Evolutionary conservation across 2,329 filamentous ascomycete species (phyloP), one percentile per base, ranked within the genome.

Genomic region (Xylaria sp.): DNA sequence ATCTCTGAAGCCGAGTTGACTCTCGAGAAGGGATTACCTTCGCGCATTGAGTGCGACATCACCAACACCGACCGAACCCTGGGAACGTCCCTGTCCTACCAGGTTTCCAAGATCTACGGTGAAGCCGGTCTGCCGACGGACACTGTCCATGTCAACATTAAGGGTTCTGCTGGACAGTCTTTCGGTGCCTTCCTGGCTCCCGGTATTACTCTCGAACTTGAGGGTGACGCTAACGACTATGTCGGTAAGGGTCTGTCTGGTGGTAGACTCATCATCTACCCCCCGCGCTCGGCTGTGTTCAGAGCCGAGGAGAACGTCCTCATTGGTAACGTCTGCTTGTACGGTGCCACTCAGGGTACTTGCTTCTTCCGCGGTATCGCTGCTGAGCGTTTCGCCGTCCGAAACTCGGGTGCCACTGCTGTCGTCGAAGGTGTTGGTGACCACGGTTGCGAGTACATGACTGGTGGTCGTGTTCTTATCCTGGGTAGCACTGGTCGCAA

Each of bases 371-470:
- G 93, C 65, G 93, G 93, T 83, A 86, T 96, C 63, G 93, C 93
- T 71, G 93, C 93, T 48, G 93, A 97, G 80, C 90, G 93, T 71
- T 97, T 97, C 74, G 92, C 92, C 63, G 93, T 97, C 66, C 89
- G 93, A 68, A 97, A 97, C 80, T 97, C 93, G 1, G 93, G 93
- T 77, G 93, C 91, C 54, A 96, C 88, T 34, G 92, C 93, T n/a
- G 90, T 97, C 65, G 92, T 97, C 63, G 93, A 97, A 77, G 93
- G 93, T 77, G 85, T 96, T 66, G 93, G 93, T 81, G 93, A 97
- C 75, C 93, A 97, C 74, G 90, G 91, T 64, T 97, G 92, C 73
- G 93, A 97, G 81, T 97, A 97, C 83, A 97, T 97, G 93, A 97
- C 93, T 70, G 93, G 93, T 73, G 93, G 93, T 72, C 91, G 92